phyloP scores from a whole-genome alignment of 805 yeast species.

The Grigorovia jiainica region DNA sequence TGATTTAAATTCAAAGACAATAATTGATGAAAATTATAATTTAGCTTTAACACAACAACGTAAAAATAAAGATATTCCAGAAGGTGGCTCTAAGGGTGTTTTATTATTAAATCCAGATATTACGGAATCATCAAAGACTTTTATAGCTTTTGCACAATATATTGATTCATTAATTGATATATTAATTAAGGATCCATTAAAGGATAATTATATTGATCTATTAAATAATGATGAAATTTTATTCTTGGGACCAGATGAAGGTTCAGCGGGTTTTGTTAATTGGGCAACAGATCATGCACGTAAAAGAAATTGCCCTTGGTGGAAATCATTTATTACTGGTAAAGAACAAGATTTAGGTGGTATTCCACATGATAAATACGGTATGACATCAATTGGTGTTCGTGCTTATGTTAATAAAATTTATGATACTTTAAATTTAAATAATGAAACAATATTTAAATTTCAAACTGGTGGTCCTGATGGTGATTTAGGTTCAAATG shows the following conservation, averaged over 20 bases:
- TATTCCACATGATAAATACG: constrained; percentile 95
- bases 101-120: constrained; percentile 68
- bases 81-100: constrained; percentile 98
- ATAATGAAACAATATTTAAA: constrained; percentile 54
- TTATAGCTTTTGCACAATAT: constrained; percentile 83
- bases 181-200: constrained; percentile 67
- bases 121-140: constrained; percentile 66
- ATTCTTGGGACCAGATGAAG: constrained; percentile 99
- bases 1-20: constrained; percentile 70
- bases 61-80: constrained; percentile 96
- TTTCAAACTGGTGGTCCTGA: constrained; percentile 99
- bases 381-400: constrained; percentile 94
- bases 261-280: constrained; percentile 89
- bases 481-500: constrained; percentile 95
- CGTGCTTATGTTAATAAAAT: constrained; percentile 84
- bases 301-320: constrained; percentile 88
- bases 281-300: constrained; percentile 97
- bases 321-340: constrained; percentile 98
- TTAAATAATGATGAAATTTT: constrained; percentile 80
- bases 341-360: constrained; percentile 89
- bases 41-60: constrained; percentile 93
- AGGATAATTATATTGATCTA: constrained; percentile 77
- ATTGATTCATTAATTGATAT: constrained; percentile 86
- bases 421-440: constrained; percentile 64
- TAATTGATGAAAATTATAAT: constrained; percentile 94